These are phyloP conservation scores for Phytopythium mirpurense DNA, from an alignment of 352 stramenopile species.

Conservation along the genomic window DNA sequence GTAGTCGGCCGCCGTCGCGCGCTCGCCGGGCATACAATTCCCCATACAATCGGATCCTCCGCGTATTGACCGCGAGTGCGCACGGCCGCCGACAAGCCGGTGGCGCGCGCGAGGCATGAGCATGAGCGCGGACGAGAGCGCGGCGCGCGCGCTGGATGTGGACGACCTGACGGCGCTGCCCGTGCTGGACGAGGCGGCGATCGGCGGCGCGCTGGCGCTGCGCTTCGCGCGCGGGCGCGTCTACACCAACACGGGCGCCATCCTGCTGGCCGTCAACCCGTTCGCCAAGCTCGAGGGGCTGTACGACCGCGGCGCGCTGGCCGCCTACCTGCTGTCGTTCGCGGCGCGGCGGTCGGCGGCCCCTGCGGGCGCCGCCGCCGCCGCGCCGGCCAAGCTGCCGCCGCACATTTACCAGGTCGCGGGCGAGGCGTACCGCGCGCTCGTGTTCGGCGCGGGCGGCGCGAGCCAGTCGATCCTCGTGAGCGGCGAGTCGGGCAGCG, in stretches of 20 bases:
- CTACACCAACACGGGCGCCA: slow-evolving; percentile 82
- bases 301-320: slow-evolving; percentile 53
- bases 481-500: slow-evolving; percentile 80
- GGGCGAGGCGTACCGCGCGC: slow-evolving; percentile 73
- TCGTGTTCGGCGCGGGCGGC: slow-evolving; percentile 58
- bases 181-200: slow-evolving; percentile 63
- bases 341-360: slow-evolving; percentile 30
- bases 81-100: too few relatives aligned
- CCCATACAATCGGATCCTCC: too few relatives aligned
- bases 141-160: slow-evolving; percentile 40
- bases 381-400: slow-evolving; percentile 36
- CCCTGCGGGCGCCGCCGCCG: slow-evolving; percentile 21
- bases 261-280: slow-evolving; percentile 81
- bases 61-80: too few relatives aligned
- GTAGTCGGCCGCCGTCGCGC: too few relatives aligned
- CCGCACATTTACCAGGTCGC: slow-evolving; percentile 86
- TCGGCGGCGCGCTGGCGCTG: slow-evolving; percentile 61
- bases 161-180: slow-evolving; percentile 82
- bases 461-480: slow-evolving; percentile 83
- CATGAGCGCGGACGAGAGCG: neutral
- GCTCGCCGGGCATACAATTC: too few relatives aligned
- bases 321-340: slow-evolving; percentile 62
- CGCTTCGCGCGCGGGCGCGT: slow-evolving; percentile 75
- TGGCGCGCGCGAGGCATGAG: too few relatives aligned
- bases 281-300: slow-evolving; percentile 65